These are phyloP conservation scores for Scenedesmus sp. DNA, from an alignment of 163 green algal species.

Conservation along the genomic window DNA sequence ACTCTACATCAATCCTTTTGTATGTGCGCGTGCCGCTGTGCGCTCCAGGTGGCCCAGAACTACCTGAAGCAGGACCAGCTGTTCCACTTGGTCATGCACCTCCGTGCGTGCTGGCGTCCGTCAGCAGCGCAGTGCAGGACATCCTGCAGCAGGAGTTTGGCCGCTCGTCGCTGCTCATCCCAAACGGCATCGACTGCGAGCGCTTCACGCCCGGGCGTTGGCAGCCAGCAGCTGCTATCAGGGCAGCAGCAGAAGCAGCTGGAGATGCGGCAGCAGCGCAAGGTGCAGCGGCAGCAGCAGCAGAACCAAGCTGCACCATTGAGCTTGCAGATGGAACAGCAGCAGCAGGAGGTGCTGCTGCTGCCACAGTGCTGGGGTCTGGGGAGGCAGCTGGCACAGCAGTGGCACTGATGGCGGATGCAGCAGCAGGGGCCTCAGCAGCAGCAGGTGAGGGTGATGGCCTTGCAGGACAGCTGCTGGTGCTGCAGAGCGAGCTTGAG, in stretches of 20 bases:
- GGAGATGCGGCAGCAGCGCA: background rate
- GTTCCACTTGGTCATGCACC: conserved; percentile 81
- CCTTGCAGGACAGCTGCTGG: conserved; percentile 8
- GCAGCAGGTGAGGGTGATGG: background rate
- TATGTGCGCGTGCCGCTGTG: background rate
- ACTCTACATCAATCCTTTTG: no score
- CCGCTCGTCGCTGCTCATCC: conserved; percentile 69
- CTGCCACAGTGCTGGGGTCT: background rate
- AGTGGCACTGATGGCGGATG: background rate
- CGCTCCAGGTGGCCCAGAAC: conserved; percentile 62
- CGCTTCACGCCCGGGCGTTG: conserved; percentile 68
- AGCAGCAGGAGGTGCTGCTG: conserved; percentile 19
- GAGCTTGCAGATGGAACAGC: background rate
- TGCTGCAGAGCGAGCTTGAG: background rate
- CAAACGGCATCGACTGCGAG: conserved; percentile 80
- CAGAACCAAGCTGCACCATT: background rate
- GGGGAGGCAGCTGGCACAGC: background rate
- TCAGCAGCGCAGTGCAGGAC: conserved; percentile 71
- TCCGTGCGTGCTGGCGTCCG: conserved; percentile 73
- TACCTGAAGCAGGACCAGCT: conserved; percentile 76
- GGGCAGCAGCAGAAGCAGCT: conserved; percentile 22
- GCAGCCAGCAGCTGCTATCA: background rate
- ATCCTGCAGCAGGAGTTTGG: conserved; percentile 80
- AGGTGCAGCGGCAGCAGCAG: background rate
- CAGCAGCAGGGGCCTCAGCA: background rate